Evolutionary conservation across 1,284 basidiomycete species (phyloP).

Genomic region (Megacollybia platyphylla): DNA sequence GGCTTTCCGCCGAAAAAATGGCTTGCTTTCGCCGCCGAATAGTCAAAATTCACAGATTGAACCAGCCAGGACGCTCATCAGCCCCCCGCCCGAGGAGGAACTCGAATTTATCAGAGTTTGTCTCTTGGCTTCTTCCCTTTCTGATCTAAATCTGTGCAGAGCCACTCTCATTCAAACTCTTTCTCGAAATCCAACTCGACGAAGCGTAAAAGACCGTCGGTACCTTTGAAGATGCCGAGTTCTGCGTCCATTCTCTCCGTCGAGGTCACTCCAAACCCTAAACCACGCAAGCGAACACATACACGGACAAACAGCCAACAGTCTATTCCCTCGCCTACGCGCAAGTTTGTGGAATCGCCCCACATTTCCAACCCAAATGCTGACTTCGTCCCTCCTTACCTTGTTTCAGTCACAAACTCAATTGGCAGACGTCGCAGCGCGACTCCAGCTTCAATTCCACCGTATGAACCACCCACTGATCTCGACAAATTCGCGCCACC

Average conservation of each 20-base stretch:
- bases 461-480: conserved; percentile 43
- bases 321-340: conserved; percentile 2
- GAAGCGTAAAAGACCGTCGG: conserved; percentile 11
- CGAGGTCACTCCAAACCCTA: conserved; percentile 43
- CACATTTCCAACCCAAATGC: conserved; percentile 36
- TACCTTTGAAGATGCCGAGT: conserved; percentile 8
- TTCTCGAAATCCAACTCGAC: not conserved
- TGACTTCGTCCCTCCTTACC: conserved; percentile 30
- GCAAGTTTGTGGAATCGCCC: conserved; percentile 20
- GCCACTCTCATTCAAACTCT: conserved; percentile 1
- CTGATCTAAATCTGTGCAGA: conserved; percentile 1
- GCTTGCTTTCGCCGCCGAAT: conserved; percentile 8
- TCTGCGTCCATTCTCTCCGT: conserved; percentile 6
- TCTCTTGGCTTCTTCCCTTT: not conserved
- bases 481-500: conserved; percentile 57
- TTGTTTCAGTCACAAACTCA: conserved; percentile 8
- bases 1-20: not conserved
- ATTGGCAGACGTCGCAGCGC: conserved; percentile 17
- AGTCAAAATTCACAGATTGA: conserved; percentile 4
- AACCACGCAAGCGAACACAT: conserved; percentile 36
- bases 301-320: conserved; percentile 2
- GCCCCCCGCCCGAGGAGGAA: conserved; percentile 31
- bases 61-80: conserved; percentile 21
- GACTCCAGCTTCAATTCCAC: conserved; percentile 33
- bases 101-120: conserved; percentile 9